These are phyloP conservation scores for Fusarium pseudonygamai DNA, from an alignment of 2,329 filamentous ascomycete species.

Conservation along the genomic window DNA sequence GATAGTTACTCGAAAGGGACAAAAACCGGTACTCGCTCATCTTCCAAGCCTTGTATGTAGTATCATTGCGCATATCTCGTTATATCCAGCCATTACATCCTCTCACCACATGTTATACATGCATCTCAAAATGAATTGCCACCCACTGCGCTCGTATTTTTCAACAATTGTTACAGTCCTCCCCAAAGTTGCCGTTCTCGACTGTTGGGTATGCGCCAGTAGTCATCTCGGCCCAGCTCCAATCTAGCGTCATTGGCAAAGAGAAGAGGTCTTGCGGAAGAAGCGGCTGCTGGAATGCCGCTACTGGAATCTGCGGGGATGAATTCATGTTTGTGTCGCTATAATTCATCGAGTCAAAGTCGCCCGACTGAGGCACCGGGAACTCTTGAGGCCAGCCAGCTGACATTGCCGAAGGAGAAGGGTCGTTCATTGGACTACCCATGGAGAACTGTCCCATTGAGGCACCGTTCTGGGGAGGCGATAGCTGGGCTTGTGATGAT, in stretches of 20 bases:
- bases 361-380: constrained; percentile 47
- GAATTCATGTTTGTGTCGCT: constrained; percentile 51
- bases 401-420: constrained; percentile 57
- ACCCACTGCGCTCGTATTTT: not conserved
- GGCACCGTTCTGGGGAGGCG: constrained; percentile 41
- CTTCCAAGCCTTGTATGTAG: constrained; percentile 17
- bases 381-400: constrained; percentile 61
- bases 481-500: constrained; percentile 40
- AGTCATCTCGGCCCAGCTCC: constrained; percentile 79
- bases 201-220: constrained; percentile 71
- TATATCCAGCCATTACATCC: constrained; percentile 23
- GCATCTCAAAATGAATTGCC: not conserved
- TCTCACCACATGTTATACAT: constrained; percentile 16
- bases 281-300: constrained; percentile 80
- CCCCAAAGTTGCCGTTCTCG: constrained; percentile 66
- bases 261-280: constrained; percentile 94
- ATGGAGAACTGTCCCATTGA: constrained; percentile 40
- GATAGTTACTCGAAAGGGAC: constrained; percentile 1
- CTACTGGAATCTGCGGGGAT: constrained; percentile 45
- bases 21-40: constrained; percentile 12
- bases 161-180: constrained; percentile 15
- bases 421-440: constrained; percentile 45
- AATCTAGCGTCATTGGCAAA: constrained; percentile 95
- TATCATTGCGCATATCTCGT: constrained; percentile 42
- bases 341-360: constrained; percentile 58